Percentiles rank a stretch among this genome's conserved stretches.
These are phyloP conservation scores for Actinomucor elegans DNA, from an alignment of 371 early-diverging fungal genomes.

Conservation along the genomic window DNA sequence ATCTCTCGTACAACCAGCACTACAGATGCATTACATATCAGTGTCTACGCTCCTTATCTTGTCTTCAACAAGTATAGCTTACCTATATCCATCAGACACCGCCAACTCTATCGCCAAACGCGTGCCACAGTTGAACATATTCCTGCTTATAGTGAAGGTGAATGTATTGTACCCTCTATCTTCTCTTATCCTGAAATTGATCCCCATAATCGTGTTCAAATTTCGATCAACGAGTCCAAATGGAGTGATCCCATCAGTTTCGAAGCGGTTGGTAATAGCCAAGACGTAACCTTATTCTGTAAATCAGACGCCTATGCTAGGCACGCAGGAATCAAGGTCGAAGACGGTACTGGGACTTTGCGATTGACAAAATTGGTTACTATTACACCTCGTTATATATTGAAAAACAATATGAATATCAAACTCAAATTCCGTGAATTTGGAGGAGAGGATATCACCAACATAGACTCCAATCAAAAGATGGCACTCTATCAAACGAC, in stretches of 20 bases:
- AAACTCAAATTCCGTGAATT: constrained; percentile 62
- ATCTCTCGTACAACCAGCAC: constrained; percentile 32
- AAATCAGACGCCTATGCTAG: constrained; percentile 34
- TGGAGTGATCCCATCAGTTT: constrained; percentile 83
- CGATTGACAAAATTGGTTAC: constrained; percentile 72
- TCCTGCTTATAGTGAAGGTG: constrained; percentile 24
- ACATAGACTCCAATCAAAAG: constrained; percentile 45
- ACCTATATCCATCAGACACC: constrained; percentile 40
- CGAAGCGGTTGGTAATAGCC: constrained; percentile 79
- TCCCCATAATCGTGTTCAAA: constrained; percentile 68
- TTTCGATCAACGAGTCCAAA: constrained; percentile 66
- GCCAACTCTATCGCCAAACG: constrained; percentile 17
- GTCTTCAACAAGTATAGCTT: constrained; percentile 78
- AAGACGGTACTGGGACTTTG: constrained; percentile 64
- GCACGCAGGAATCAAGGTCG: constrained; percentile 70
- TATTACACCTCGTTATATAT: constrained; percentile 82
- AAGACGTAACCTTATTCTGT: constrained; percentile 57
- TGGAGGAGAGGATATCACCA: constrained; percentile 19
- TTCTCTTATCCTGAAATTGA: constrained; percentile 80
- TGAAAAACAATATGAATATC: constrained; percentile 70
- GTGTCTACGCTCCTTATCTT: constrained; percentile 52
- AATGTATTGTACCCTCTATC: constrained; percentile 61
- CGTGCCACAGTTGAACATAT: constrained; percentile 16
- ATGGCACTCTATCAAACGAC: constrained; percentile 54
- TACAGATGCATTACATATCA: constrained; percentile 32